Conservation (phyloP, 768 basidiomycete species). For the Filobasidium floriforme region DNA sequence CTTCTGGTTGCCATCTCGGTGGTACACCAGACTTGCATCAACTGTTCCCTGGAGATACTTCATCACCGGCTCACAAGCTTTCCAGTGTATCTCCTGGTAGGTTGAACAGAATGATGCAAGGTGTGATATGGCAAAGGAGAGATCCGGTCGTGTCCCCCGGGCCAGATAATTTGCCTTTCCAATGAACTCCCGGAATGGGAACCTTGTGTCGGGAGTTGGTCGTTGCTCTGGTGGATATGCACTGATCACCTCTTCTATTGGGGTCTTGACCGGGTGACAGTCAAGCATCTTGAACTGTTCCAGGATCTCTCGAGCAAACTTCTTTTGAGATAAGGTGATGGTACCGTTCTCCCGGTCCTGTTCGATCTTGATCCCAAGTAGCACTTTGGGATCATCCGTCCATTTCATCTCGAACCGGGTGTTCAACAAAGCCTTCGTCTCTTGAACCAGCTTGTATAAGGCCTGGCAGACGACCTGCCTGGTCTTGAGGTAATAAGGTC, state of each 20-base stretch:
- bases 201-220: neutral
- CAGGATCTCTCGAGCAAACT: neutral
- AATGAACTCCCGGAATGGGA: too few species aligned
- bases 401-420: neutral
- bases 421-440: neutral
- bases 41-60: too few species aligned
- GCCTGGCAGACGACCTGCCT: too few species aligned
- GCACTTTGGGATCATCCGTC: conserved; percentile 6
- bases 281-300: conserved; percentile 3
- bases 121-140: neutral
- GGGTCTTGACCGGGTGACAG: neutral
- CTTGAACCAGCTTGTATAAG: too few species aligned
- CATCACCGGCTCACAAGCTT: too few species aligned
- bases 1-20: neutral
- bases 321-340: neutral
- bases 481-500: too few species aligned
- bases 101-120: conserved; percentile 1
- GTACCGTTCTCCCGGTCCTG: neutral
- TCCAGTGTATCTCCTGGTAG: conserved; percentile 4
- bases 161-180: too few species aligned
- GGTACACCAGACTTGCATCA: conserved; percentile 10
- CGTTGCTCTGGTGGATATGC: neutral
- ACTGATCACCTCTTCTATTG: neutral
- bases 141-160: too few species aligned
- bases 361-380: conserved; percentile 4